phyloP scores from a whole-genome alignment of 2,329 filamentous ascomycete species.

The Penicillium fuscoglaucum region DNA sequence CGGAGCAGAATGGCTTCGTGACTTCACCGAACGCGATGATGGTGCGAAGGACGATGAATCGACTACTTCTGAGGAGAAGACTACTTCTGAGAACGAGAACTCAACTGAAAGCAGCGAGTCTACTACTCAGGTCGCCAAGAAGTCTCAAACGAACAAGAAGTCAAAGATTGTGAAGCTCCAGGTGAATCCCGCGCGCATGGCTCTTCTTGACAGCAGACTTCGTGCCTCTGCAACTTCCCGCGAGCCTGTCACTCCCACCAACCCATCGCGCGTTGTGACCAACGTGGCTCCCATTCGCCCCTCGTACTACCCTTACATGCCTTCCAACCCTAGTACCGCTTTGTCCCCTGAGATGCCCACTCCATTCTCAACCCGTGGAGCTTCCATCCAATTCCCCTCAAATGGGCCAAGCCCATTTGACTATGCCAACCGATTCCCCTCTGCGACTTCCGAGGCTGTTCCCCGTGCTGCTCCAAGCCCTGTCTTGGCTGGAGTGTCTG shows the following conservation, averaged over 20 bases:
- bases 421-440: neutral
- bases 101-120: neutral
- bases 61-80: neutral
- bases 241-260: neutral
- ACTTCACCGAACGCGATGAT: neutral
- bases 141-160: neutral
- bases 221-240: neutral
- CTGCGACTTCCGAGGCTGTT: neutral
- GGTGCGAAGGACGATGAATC: neutral
- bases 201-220: neutral
- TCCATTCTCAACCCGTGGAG: neutral
- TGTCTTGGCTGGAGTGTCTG: neutral
- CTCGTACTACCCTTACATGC: neutral
- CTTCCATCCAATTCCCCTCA: neutral
- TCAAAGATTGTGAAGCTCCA: constrained; percentile 1
- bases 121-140: neutral
- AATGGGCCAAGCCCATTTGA: constrained; percentile 1
- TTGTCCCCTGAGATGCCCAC: neutral
- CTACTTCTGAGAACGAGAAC: neutral
- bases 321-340: rapidly evolving
- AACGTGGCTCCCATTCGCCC: neutral
- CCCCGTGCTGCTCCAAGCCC: neutral
- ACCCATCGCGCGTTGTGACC: neutral
- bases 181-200: neutral
- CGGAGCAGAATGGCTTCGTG: neutral